These are phyloP conservation scores for Dioscorea dumetorum DNA, from an alignment of 106 monocot genomes.

Conservation along the genomic window DNA sequence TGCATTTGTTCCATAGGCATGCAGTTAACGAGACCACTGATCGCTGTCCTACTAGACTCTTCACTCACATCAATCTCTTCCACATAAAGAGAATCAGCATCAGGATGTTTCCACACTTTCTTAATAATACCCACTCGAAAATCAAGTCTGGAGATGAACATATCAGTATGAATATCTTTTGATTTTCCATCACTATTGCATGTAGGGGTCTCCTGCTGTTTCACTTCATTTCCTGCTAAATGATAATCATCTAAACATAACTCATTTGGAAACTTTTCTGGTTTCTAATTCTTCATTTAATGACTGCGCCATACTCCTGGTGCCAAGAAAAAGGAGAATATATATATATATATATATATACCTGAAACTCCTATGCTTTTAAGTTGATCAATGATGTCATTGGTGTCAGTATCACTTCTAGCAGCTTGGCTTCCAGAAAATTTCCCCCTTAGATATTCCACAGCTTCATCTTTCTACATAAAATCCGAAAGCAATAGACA, in stretches of 20 bases:
- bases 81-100: slow-evolving; percentile 93
- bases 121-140: slow-evolving; percentile 82
- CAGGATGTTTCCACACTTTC: slow-evolving; percentile 84
- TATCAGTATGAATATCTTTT: slow-evolving; percentile 57
- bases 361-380: slow-evolving; percentile 62
- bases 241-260: background rate
- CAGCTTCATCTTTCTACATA: slow-evolving; percentile 99
- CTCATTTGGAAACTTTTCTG: too few species aligned
- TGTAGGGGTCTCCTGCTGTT: slow-evolving; percentile 17
- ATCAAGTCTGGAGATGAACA: slow-evolving; percentile 72
- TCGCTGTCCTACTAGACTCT: slow-evolving; percentile 64
- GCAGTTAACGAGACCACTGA: slow-evolving; percentile 72
- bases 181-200: slow-evolving; percentile 27
- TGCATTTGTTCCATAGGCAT: too few species aligned
- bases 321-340: too few species aligned
- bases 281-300: too few species aligned
- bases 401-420: slow-evolving; percentile 63
- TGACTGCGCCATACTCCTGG: too few species aligned
- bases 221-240: slow-evolving; percentile 33
- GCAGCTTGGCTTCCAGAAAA: slow-evolving; percentile 98
- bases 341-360: too few species aligned
- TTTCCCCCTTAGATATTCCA: slow-evolving; percentile 57
- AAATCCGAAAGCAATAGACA: background rate
- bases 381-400: slow-evolving; percentile 52
- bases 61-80: slow-evolving; percentile 99